phyloP scores from a whole-genome alignment of 2,329 filamentous ascomycete species.

The Fusarium subtropicale region DNA sequence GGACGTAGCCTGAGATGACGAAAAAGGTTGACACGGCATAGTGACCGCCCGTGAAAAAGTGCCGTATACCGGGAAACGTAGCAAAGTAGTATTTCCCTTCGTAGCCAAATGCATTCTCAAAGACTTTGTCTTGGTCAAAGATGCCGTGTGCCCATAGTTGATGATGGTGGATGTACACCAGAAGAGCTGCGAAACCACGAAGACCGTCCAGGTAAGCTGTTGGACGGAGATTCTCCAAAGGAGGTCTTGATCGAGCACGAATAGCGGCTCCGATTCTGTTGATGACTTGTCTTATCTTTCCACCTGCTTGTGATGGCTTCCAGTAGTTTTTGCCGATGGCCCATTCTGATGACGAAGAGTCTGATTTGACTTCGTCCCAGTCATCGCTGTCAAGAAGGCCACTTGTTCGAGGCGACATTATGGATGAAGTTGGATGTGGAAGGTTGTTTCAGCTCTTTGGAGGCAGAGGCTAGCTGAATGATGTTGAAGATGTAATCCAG shows the following conservation, averaged over 20 bases:
- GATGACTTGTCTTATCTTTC: constrained; percentile 16
- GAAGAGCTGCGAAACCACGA: constrained; percentile 73
- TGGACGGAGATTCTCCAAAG: constrained; percentile 52
- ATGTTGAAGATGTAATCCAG: constrained; percentile 4
- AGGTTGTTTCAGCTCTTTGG: not conserved
- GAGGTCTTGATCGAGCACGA: constrained; percentile 30
- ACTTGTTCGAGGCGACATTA: constrained; percentile 49
- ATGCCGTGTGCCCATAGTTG: constrained; percentile 66
- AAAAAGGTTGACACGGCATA: constrained; percentile 69
- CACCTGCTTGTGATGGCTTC: constrained; percentile 45
- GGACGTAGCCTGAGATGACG: constrained; percentile 68
- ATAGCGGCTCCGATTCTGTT: constrained; percentile 23
- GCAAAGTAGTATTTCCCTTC: constrained; percentile 61
- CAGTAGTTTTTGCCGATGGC: constrained; percentile 40
- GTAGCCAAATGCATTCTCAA: constrained; percentile 67
- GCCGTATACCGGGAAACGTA: constrained; percentile 67
- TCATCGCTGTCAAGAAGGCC: constrained; percentile 51
- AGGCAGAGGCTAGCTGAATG: constrained; percentile 1
- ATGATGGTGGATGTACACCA: constrained; percentile 74
- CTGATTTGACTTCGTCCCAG: constrained; percentile 50
- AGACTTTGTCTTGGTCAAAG: constrained; percentile 50
- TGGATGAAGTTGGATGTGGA: constrained; percentile 5
- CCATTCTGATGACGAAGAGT: constrained; percentile 39
- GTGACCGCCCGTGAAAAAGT: constrained; percentile 71
- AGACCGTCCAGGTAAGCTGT: constrained; percentile 73